Evolutionary conservation across 352 stramenopile species (phyloP), one percentile per base, ranked within the genome.

Genomic region (Blastocystis sp.): DNA sequence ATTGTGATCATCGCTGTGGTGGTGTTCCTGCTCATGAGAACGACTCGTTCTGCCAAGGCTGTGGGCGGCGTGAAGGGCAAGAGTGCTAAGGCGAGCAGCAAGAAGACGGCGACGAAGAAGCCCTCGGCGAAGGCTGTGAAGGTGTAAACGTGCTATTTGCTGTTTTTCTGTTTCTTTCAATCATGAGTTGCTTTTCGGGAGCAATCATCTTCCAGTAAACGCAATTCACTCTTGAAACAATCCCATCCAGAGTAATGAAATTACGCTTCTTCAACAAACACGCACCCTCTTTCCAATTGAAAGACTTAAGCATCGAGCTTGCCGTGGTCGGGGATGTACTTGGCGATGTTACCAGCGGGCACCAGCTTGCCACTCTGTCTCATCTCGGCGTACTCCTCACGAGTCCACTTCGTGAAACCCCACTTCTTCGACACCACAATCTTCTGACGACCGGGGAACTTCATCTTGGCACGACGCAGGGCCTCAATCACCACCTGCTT

Each of bases 401-500:
- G 94, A 87, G 95, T 93, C 92, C 98, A 99, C 91, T 98, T 98
- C 90, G 97, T 99, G 93, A 99, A 98, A 96, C 87, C 87, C 97
- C 97, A 99, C 93, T 99, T 99, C 91, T 98, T 97, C 90, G 94
- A 98, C 92, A 97, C 95, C 43, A 99, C 92, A 90, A 99, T 98
- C 94, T 99, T 99, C 94, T 99, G 97, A 90, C 96, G 94, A 91
- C 97, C 97, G 54, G 97, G 96, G 92, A 99, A 99, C 94, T 99
- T 99, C 92, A 99, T 76, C 11, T 99, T 99, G 90, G 96, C 96
- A 92, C 97, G 95, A 93, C 96, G 95, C 89, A 99, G 95, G 38
- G 96, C 96, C 92, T 99, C 96, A 63, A 98, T 94, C 87, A 98
- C 95, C 76, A 95, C 93, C 4, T 93, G 90, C 88, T 95, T 93